Conservation (phyloP, 352 stramenopile genomes). For the Pythium angustatum region DNA sequence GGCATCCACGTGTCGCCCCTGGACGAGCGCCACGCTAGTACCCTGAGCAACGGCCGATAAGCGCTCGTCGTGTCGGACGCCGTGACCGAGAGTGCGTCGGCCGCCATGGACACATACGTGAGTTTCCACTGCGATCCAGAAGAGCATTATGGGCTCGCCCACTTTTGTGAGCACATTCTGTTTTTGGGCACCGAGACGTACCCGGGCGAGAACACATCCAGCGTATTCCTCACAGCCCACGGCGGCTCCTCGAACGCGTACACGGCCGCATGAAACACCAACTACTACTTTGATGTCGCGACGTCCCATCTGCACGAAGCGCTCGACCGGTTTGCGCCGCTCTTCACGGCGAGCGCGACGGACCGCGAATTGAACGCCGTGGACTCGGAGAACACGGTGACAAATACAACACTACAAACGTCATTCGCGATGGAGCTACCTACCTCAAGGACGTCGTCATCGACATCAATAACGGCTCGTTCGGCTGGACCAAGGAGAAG, state of each 20-base stretch:
- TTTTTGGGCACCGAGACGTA: too few species aligned
- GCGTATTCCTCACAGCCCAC: constrained; percentile 64
- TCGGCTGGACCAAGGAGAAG: constrained; percentile 34
- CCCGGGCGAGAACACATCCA: constrained; percentile 87
- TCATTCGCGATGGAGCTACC: constrained; percentile 15
- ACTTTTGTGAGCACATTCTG: constrained; percentile 96
- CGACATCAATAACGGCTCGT: constrained; percentile 35
- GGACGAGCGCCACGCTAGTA: too few species aligned
- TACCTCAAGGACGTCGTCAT: constrained; percentile 25
- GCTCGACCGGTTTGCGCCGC: constrained; percentile 77
- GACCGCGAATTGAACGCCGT: constrained; percentile 61
- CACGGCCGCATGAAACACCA: constrained; percentile 83
- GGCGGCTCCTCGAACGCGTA: constrained; percentile 84
- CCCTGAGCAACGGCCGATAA: too few species aligned
- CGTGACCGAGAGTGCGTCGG: too few species aligned
- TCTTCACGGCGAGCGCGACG: constrained; percentile 52
- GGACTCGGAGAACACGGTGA: constrained; percentile 65
- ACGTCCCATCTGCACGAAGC: constrained; percentile 33
- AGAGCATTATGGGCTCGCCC: too few species aligned
- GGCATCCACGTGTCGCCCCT: too few species aligned
- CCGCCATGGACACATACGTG: too few species aligned
- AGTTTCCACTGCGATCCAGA: too few species aligned
- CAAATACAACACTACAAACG: constrained; percentile 11
- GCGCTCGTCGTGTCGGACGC: too few species aligned
- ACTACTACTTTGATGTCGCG: constrained; percentile 84